Evolutionary conservation across 2,329 filamentous ascomycete species (phyloP).

Genomic region (Stenocarpella maydis): DNA sequence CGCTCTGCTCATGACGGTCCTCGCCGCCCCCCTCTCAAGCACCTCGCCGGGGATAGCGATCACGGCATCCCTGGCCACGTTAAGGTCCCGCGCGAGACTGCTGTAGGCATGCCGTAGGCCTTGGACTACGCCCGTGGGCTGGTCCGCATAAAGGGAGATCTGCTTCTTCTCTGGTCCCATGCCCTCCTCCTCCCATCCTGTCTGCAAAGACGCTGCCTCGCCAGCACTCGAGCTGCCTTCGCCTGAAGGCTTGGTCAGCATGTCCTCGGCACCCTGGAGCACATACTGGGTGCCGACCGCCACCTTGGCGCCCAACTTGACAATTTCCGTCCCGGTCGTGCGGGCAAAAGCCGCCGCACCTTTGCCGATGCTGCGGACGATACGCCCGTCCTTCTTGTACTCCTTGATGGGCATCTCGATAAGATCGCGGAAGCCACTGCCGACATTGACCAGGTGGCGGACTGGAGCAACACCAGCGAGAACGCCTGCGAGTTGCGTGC

Average conservation of each 20-base stretch:
- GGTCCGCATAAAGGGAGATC: constrained; percentile 92
- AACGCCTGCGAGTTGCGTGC: constrained; percentile 87
- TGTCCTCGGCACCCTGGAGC: constrained; percentile 85
- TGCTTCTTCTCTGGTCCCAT: constrained; percentile 75
- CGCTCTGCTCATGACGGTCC: constrained; percentile 79
- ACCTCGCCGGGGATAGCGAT: constrained; percentile 94
- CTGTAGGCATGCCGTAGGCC: constrained; percentile 84
- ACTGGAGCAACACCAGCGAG: constrained; percentile 89
- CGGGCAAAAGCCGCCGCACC: constrained; percentile 89
- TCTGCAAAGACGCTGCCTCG: constrained; percentile 30
- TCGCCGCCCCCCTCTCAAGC: constrained; percentile 85
- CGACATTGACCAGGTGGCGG: constrained; percentile 90
- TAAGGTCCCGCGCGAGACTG: constrained; percentile 85
- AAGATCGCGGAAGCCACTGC: constrained; percentile 84
- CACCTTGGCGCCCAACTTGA: constrained; percentile 91
- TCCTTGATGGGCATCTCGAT: constrained; percentile 90
- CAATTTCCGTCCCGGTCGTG: constrained; percentile 92
- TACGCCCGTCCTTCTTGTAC: constrained; percentile 91
- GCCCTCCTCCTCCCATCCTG: constrained; percentile 56
- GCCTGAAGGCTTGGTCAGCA: constrained; percentile 64
- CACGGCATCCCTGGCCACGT: constrained; percentile 86
- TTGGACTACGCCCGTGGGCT: constrained; percentile 87
- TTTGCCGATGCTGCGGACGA: constrained; percentile 91
- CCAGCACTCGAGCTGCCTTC: constrained; percentile 40
- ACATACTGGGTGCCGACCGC: constrained; percentile 95